Evolutionary conservation across 2,329 filamentous ascomycete species (phyloP), one percentile per base, ranked within the genome.

Genomic region (Penicillium sp.): DNA sequence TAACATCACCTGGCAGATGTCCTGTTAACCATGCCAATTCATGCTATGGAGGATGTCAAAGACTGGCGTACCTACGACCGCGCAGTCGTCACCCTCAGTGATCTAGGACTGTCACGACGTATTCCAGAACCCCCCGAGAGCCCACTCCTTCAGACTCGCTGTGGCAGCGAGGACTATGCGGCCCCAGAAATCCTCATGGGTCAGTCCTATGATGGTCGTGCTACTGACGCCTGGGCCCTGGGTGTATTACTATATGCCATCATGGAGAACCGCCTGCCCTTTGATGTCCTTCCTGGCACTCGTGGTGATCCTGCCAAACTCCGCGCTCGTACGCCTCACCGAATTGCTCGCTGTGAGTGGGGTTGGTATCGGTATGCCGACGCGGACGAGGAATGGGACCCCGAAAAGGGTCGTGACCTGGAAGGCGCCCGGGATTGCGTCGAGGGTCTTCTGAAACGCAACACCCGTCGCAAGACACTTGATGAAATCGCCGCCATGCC

Each of bases 261-360:
- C 3, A 88, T 98, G 74, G 95, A 99, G 77, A 89, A 90, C n/a
- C 85, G 93, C 27, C 78, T 99, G 19, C 95, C 95, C 0, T 99
- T 99, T 66, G 95, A 99, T 71, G 91, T 92, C 0, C 85, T 90
- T 5, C 93, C 93, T 0, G 89, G 89, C 16, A 89, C 91, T 66
- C 69, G 76, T 35, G 89, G 87, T 48, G 91, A 92, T 67, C 86
- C 86, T 26, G 84, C 88, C 62, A 86, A 89, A 65, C 88, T 91
- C 83, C 82, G 89, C 67, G 93, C 90, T 65, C 83, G 91, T 54
- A 93, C 91, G 0, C 93, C 90, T 52, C 95, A 99, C 72, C 88
- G 93, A n/a, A 98, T 99, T 60, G 95, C 95, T 2, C 84, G 95
- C 35, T 91, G 93, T 50, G 95, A 99, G 71, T 99, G 95, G 95